Percentiles rank a stretch among this genome's conserved stretches.
These are phyloP conservation scores for Aspergillus oerlinghausenensis DNA, from an alignment of 2,329 filamentous ascomycete genomes.

Conservation along the genomic window DNA sequence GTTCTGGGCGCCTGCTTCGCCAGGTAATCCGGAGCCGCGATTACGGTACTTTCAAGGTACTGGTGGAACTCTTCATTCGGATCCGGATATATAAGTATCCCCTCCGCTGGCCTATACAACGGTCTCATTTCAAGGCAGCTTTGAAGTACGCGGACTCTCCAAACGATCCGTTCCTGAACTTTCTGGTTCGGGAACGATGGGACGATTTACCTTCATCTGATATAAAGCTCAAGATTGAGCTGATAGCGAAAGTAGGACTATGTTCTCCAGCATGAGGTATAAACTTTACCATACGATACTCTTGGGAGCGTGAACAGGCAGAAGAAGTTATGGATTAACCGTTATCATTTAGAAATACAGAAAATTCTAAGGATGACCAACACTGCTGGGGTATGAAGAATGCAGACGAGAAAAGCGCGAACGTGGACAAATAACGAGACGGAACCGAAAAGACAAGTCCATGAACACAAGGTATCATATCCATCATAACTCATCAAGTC, in stretches of 20 bases:
- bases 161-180: constrained; percentile 32
- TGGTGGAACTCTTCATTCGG: constrained; percentile 29
- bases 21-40: constrained; percentile 34
- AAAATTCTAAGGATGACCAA: not conserved
- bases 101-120: constrained; percentile 30
- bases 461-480: constrained; percentile 2
- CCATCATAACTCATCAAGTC: constrained; percentile 9
- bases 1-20: constrained; percentile 29
- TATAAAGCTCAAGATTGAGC: constrained; percentile 16
- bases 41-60: constrained; percentile 26
- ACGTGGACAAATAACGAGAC: not conserved
- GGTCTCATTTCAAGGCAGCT: constrained; percentile 28
- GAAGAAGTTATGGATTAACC: not conserved
- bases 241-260: constrained; percentile 17
- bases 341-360: not conserved
- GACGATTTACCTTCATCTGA: constrained; percentile 23
- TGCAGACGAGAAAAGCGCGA: not conserved
- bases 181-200: constrained; percentile 31
- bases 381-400: not conserved
- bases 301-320: not conserved
- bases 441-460: not conserved
- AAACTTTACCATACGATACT: not conserved
- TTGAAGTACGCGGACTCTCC: constrained; percentile 22
- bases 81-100: constrained; percentile 29
- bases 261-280: not conserved